Conservation (phyloP, 1,139 yeast genomes). For the Kodamaea derodonti region DNA sequence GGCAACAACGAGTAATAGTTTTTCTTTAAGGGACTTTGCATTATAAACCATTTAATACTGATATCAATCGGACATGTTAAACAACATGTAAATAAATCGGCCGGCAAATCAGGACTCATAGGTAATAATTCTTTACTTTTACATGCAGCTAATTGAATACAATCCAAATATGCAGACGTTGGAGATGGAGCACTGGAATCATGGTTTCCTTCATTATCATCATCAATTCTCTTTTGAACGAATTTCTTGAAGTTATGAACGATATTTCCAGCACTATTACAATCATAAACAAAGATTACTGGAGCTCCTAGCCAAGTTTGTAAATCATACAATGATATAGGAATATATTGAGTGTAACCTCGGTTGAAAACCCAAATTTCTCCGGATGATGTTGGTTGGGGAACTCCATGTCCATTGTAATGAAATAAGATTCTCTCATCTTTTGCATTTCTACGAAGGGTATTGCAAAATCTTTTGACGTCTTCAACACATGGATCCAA, state of each 20-base stretch:
- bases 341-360: slow-evolving; percentile 95
- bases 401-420: slow-evolving; percentile 98
- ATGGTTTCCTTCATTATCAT: slow-evolving; percentile 73
- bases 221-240: slow-evolving; percentile 86
- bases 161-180: slow-evolving; percentile 72
- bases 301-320: slow-evolving; percentile 99
- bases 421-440: slow-evolving; percentile 90
- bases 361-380: slow-evolving; percentile 98
- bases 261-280: slow-evolving; percentile 93
- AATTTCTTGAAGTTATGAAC: slow-evolving; percentile 86
- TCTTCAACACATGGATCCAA: slow-evolving; percentile 96
- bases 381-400: slow-evolving; percentile 96
- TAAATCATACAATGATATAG: slow-evolving; percentile 86
- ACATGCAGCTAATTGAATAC: slow-evolving; percentile 94
- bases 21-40: slow-evolving; percentile 71
- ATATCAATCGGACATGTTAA: slow-evolving; percentile 94
- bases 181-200: slow-evolving; percentile 64
- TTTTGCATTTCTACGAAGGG: slow-evolving; percentile 83
- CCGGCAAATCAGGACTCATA: slow-evolving; percentile 93
- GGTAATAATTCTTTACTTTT: slow-evolving; percentile 81
- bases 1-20: slow-evolving; percentile 51
- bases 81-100: slow-evolving; percentile 93
- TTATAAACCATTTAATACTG: slow-evolving; percentile 85
- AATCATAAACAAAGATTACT: slow-evolving; percentile 90
- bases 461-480: slow-evolving; percentile 85